Evolutionary conservation across 2,329 filamentous ascomycete species (phyloP).

Genomic region (Fusarium sp.): DNA sequence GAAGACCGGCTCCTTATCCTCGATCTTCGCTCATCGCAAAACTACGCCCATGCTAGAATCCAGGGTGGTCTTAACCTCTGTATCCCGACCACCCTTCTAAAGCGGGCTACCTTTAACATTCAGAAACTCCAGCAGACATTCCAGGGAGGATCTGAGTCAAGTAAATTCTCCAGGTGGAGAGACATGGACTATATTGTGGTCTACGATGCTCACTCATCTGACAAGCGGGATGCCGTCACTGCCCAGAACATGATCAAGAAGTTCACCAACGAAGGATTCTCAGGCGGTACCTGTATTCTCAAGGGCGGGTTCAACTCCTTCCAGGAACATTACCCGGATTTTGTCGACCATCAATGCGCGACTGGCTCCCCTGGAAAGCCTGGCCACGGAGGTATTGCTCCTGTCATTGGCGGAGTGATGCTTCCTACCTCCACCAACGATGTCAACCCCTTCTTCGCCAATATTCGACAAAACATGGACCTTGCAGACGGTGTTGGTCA

Average conservation of each 20-base stretch:
- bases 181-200: conserved; percentile 82
- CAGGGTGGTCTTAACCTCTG: conserved; percentile 89
- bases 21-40: conserved; percentile 88
- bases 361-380: conserved; percentile 56
- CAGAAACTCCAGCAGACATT: conserved; percentile 91
- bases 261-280: conserved; percentile 86
- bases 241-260: conserved; percentile 93
- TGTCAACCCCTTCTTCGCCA: conserved; percentile 91
- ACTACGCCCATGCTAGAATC: conserved; percentile 81
- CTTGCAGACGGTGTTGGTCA: conserved; percentile 93
- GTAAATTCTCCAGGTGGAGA: conserved; percentile 81
- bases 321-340: conserved; percentile 71
- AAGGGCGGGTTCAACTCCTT: conserved; percentile 86
- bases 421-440: conserved; percentile 78
- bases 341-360: conserved; percentile 67
- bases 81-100: conserved; percentile 93
- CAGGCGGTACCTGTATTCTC: conserved; percentile 79
- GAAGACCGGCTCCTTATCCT: conserved; percentile 72
- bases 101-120: conserved; percentile 89
- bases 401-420: conserved; percentile 89
- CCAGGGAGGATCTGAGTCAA: conserved; percentile 75
- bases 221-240: conserved; percentile 82
- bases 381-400: conserved; percentile 62
- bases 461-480: conserved; percentile 97
- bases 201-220: conserved; percentile 83